A percentile compares a stretch with the other conserved stretches of the same genome.
Evolutionary conservation across 148 eudicot species (phyloP).

Genomic region (Camellia japonica): DNA sequence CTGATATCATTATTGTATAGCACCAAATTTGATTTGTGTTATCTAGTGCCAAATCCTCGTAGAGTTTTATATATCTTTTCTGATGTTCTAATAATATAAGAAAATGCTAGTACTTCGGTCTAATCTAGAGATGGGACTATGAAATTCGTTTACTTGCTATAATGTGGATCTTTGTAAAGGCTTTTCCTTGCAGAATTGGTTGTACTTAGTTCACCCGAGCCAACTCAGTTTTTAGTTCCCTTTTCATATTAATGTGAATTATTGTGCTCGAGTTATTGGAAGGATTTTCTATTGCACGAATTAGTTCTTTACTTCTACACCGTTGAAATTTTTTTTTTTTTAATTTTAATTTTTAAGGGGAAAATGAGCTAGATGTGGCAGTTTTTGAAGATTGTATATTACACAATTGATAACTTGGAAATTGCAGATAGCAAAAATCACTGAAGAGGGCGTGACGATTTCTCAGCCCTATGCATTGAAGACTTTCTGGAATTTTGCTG

Average conservation of each 20-base stretch:
- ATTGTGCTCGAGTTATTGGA: background rate
- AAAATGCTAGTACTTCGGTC: background rate
- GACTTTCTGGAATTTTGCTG: slow-evolving; percentile 69
- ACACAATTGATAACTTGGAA: background rate
- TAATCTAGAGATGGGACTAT: background rate
- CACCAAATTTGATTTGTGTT: background rate
- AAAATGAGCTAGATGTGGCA: background rate
- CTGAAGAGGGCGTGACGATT: slow-evolving; percentile 65
- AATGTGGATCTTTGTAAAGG: background rate
- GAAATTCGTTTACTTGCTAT: background rate
- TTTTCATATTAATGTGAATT: background rate
- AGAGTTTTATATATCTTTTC: background rate
- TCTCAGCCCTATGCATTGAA: slow-evolving; percentile 77
- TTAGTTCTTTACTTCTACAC: background rate
- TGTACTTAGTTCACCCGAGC: background rate
- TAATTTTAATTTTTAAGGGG: background rate
- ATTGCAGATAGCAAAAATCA: slow-evolving; percentile 77
- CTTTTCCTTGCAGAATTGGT: background rate
- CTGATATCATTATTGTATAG: background rate
- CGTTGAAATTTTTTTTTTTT: background rate
- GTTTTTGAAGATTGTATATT: background rate
- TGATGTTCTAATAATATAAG: background rate
- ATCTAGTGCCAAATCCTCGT: background rate
- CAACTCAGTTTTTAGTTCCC: background rate
- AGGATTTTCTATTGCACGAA: background rate